Evolutionary conservation across 441 rosid genomes (phyloP).

Genomic region (Melastoma candidum): DNA sequence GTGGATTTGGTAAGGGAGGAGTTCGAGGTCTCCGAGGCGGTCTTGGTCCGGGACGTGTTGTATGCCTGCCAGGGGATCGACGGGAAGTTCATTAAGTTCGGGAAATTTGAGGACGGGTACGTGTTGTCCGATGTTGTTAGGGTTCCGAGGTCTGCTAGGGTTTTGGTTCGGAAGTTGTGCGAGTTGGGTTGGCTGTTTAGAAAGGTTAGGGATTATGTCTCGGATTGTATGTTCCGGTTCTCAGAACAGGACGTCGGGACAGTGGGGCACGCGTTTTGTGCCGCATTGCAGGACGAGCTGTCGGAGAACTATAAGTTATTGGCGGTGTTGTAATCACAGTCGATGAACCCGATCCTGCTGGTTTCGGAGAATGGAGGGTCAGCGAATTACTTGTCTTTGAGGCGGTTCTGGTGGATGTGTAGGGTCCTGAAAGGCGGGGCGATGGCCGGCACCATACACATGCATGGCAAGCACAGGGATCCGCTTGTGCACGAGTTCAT

Average conservation of each 20-base stretch:
- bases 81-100: slow-evolving; percentile 70
- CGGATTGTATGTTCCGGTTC: slow-evolving; percentile 67
- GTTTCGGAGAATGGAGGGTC: slow-evolving; percentile 59
- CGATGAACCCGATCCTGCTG: slow-evolving; percentile 81
- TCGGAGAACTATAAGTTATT: slow-evolving; percentile 71
- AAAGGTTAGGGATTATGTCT: slow-evolving; percentile 64
- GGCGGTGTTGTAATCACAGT: slow-evolving; percentile 79
- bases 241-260: slow-evolving; percentile 80
- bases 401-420: slow-evolving; percentile 90
- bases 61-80: slow-evolving; percentile 89
- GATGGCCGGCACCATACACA: slow-evolving; percentile 91
- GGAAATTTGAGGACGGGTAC: slow-evolving; percentile 57
- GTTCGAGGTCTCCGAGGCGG: slow-evolving; percentile 81
- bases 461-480: slow-evolving; percentile 93
- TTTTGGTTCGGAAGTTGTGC: slow-evolving; percentile 70
- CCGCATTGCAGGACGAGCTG: slow-evolving; percentile 87
- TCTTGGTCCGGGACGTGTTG: slow-evolving; percentile 78
- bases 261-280: slow-evolving; percentile 89
- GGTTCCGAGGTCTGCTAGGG: slow-evolving; percentile 60
- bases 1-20: slow-evolving; percentile 60
- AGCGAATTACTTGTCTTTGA: slow-evolving; percentile 61
- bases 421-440: slow-evolving; percentile 87
- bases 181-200: slow-evolving; percentile 94
- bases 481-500: slow-evolving; percentile 78
- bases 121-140: slow-evolving; percentile 41